These are phyloP conservation scores for Speleostelium caveatum DNA, from an alignment of 78 protist species.

Conservation along the genomic window DNA sequence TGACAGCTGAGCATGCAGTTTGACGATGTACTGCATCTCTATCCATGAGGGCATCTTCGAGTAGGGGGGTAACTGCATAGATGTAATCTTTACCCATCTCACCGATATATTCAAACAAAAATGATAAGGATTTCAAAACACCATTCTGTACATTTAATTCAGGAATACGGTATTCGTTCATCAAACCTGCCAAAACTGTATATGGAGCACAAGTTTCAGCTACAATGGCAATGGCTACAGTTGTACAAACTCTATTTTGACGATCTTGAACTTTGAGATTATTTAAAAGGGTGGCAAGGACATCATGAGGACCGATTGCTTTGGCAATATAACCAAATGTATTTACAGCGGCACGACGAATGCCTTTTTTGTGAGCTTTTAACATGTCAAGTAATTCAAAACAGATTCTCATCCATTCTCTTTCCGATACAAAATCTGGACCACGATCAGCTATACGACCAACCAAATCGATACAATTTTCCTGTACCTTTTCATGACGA, in stretches of 20 bases:
- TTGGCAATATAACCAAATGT: conserved; percentile 99
- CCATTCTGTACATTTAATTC: conserved; percentile 99
- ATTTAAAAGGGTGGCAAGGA: conserved; percentile 97
- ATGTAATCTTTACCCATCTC: conserved; percentile 97
- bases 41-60: conserved; percentile 99
- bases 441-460: conserved; percentile 98
- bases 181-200: conserved; percentile 97
- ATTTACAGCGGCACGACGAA: conserved; percentile 97
- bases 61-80: conserved; percentile 96
- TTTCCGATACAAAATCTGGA: conserved; percentile 91
- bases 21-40: conserved; percentile 98
- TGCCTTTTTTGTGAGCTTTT: conserved; percentile 95
- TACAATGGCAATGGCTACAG: conserved; percentile 99
- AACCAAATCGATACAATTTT: conserved; percentile 96
- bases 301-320: conserved; percentile 99
- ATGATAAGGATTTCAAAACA: conserved; percentile 98
- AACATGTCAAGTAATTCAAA: conserved; percentile 98
- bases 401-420: conserved; percentile 99
- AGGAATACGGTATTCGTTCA: conserved; percentile 99
- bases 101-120: conserved; percentile 99
- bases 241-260: conserved; percentile 98
- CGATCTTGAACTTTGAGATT: conserved; percentile 99
- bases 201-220: conserved; percentile 99
- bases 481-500: conserved; percentile 98
- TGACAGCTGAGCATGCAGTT: conserved; percentile 93